These are phyloP conservation scores for Saccharomycopsis schoenii DNA, from an alignment of 805 yeast species.

Conservation along the genomic window DNA sequence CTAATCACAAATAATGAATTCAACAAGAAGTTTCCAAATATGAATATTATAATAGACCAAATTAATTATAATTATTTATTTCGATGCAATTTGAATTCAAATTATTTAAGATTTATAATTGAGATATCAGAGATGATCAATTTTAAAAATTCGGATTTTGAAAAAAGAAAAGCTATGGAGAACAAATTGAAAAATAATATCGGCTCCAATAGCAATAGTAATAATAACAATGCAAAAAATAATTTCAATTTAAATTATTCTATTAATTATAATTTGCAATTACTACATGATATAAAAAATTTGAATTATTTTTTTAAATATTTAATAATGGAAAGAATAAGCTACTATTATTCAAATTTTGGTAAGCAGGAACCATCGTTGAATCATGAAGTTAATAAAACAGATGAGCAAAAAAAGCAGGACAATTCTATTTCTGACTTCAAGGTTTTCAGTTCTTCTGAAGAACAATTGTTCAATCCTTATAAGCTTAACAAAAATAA, in stretches of 20 bases:
- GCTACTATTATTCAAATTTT: constrained; percentile 40
- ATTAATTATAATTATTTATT: constrained; percentile 67
- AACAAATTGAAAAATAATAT: constrained; percentile 24
- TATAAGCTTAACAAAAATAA: constrained; percentile 28
- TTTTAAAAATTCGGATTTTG: constrained; percentile 29
- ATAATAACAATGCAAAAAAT: constrained; percentile 29
- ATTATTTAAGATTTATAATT: constrained; percentile 59
- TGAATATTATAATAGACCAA: constrained; percentile 43
- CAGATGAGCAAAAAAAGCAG: background rate
- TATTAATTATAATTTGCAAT: constrained; percentile 38
- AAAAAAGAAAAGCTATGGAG: constrained; percentile 10
- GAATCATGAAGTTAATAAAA: constrained; percentile 5
- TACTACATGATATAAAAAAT: constrained; percentile 26
- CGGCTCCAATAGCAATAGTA: constrained; percentile 35
- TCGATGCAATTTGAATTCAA: constrained; percentile 57
- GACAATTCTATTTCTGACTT: background rate
- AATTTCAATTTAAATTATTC: constrained; percentile 3
- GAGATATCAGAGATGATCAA: constrained; percentile 63
- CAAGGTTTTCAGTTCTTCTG: background rate
- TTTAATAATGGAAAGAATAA: constrained; percentile 41
- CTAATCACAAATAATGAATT: constrained; percentile 35
- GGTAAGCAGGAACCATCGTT: constrained; percentile 23
- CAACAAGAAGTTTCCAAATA: constrained; percentile 43
- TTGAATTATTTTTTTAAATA: constrained; percentile 33
- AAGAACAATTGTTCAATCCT: constrained; percentile 21